These are phyloP conservation scores for Serendipita vermifera DNA, from an alignment of 768 basidiomycete genomes.

Conservation along the genomic window DNA sequence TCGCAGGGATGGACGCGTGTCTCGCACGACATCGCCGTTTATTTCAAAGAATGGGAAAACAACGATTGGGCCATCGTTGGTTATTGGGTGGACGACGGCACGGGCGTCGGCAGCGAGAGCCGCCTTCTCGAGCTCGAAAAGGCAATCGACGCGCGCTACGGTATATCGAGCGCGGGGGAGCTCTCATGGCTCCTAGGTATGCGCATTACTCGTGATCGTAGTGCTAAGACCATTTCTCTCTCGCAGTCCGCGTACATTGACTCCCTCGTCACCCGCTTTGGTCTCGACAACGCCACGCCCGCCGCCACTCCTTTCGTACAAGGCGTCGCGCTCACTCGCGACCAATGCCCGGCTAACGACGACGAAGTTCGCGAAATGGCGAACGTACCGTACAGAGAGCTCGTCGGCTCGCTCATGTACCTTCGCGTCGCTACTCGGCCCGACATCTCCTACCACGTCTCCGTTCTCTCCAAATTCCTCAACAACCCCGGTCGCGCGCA, in stretches of 20 bases:
- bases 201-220: not conserved
- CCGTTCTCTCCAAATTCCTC: constrained; percentile 17
- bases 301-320: not conserved
- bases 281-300: not conserved
- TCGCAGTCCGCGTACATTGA: constrained; percentile 6
- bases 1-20: not conserved
- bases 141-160: constrained; percentile 3
- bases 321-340: not conserved
- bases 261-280: not conserved
- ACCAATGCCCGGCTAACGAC: not conserved
- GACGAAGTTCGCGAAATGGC: constrained; percentile 9
- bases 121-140: not conserved
- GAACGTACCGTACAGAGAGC: constrained; percentile 13
- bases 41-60: not conserved
- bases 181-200: not conserved
- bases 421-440: constrained; percentile 20
- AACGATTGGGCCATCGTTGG: not conserved
- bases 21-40: constrained; percentile 1
- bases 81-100: constrained; percentile 9
- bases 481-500: constrained; percentile 17
- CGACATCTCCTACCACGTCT: constrained; percentile 22
- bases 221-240: not conserved
- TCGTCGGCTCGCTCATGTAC: constrained; percentile 24
- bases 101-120: not conserved
- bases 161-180: not conserved